A percentile compares a stretch with the other conserved stretches of the same genome.
phyloP scores from a whole-genome alignment of 164 flowering plant genomes.

The Umbilicus rupestris region DNA sequence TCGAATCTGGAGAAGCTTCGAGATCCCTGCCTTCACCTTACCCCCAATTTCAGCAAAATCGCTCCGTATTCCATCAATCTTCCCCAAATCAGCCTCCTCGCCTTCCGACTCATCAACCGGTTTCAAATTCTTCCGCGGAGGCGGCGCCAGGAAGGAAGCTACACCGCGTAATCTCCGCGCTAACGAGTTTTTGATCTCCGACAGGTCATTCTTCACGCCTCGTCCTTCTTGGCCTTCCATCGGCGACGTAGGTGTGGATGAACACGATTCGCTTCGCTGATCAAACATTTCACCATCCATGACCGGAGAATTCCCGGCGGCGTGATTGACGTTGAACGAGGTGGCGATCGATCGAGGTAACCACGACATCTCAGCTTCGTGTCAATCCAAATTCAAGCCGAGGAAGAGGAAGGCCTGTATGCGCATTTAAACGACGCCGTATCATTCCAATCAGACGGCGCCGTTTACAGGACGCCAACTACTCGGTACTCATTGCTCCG shows the following conservation, averaged over 20 bases:
- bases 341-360: conserved; percentile 60
- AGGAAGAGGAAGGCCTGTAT: no score
- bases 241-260: neutral
- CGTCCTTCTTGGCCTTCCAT: conserved; percentile 10
- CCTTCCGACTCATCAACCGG: conserved; percentile 15
- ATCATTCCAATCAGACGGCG: no score
- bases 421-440: no score
- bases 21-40: conserved; percentile 31
- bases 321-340: conserved; percentile 45
- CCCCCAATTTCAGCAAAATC: conserved; percentile 56
- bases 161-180: conserved; percentile 63
- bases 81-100: conserved; percentile 8
- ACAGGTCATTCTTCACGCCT: conserved; percentile 83
- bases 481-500: no score
- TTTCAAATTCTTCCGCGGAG: conserved; percentile 12
- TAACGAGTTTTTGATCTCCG: conserved; percentile 52
- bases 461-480: no score
- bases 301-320: conserved; percentile 21
- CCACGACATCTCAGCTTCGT: conserved; percentile 49
- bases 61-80: conserved; percentile 29
- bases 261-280: conserved; percentile 10
- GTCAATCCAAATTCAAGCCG: conserved; percentile 29
- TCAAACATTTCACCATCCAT: conserved; percentile 5
- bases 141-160: conserved; percentile 66
- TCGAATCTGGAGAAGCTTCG: conserved; percentile 41